Conservation (phyloP, 805 yeast genomes). For the Kodamaea kakaduensis region DNA sequence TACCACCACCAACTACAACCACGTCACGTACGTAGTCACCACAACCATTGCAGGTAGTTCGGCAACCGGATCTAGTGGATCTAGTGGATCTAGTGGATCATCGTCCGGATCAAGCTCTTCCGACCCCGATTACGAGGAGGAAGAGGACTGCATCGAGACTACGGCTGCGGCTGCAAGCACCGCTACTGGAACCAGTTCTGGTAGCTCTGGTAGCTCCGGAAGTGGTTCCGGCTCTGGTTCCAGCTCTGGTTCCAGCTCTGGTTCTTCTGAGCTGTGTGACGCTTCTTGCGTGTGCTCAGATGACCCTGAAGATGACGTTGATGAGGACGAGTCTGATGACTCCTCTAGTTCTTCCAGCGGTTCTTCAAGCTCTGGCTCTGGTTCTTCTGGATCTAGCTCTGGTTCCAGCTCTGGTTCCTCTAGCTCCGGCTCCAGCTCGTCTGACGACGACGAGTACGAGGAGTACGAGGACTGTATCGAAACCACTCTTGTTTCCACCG, state of each 20-base stretch:
- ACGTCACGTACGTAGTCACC: constrained; percentile 7
- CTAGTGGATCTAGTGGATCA: constrained; percentile 6
- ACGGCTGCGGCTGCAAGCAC: too few species aligned
- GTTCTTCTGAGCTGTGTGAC: constrained; percentile 12
- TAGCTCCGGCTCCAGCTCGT: constrained; percentile 8
- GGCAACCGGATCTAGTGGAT: constrained; percentile 1
- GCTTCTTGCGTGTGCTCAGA: constrained; percentile 12
- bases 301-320: constrained; percentile 10
- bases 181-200: constrained; percentile 9
- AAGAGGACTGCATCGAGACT: constrained; percentile 7
- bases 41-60: constrained; percentile 5
- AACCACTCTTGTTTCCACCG: constrained; percentile 11
- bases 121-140: constrained; percentile 8
- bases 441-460: constrained; percentile 12
- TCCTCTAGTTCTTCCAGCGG: constrained; percentile 8
- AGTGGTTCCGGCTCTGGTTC: constrained; percentile 9
- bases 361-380: constrained; percentile 6
- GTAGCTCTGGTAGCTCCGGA: constrained; percentile 11
- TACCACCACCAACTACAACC: constrained; percentile 12
- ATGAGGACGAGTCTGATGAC: constrained; percentile 15
- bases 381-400: constrained; percentile 8
- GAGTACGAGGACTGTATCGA: constrained; percentile 6
- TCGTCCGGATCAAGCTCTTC: constrained; percentile 2
- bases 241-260: constrained; percentile 12
- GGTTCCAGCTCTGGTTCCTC: constrained; percentile 7